A percentile compares a stretch with the other conserved stretches of the same genome.
Evolutionary conservation across 2,329 filamentous ascomycete species (phyloP).

Genomic region (Stemphylium lycopersici): DNA sequence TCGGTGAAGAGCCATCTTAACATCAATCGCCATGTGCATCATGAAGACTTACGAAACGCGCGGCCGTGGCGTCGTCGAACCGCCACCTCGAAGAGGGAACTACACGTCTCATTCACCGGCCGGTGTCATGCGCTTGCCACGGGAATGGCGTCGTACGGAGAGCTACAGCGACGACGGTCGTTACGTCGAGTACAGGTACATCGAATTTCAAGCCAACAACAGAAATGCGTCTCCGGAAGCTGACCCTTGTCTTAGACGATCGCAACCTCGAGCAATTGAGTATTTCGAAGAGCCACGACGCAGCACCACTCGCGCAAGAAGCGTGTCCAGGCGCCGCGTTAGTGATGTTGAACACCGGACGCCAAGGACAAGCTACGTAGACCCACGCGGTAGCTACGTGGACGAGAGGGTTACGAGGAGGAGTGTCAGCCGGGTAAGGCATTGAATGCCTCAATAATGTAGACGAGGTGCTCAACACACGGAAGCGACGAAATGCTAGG

Average conservation of each 20-base stretch:
- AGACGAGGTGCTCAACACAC: not conserved
- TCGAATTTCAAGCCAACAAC: not conserved
- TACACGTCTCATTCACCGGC: conserved; percentile 43
- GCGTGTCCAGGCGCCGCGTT: conserved; percentile 33
- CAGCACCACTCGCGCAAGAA: conserved; percentile 33
- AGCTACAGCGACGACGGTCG: conserved; percentile 26
- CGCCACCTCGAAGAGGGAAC: conserved; percentile 39
- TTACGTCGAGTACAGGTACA: conserved; percentile 30
- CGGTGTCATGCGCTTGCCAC: conserved; percentile 41
- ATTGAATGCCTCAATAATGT: not conserved
- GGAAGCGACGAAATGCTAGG: not conserved
- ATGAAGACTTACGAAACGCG: conserved; percentile 39
- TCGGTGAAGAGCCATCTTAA: not conserved
- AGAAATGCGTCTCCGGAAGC: not conserved
- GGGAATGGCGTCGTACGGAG: conserved; percentile 36
- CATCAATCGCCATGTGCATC: conserved; percentile 38
- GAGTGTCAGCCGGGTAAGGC: conserved; percentile 39
- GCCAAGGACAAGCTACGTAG: conserved; percentile 34
- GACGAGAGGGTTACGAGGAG: conserved; percentile 35
- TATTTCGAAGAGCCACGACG: conserved; percentile 37
- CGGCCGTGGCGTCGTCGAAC: conserved; percentile 36
- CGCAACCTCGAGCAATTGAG: conserved; percentile 33
- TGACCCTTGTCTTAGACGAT: conserved; percentile 13
- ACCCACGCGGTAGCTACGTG: conserved; percentile 31
- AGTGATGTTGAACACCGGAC: conserved; percentile 35